Base-by-base conservation (phyloP, 148 eudicot genomes). In the Silene latifolia region DNA sequence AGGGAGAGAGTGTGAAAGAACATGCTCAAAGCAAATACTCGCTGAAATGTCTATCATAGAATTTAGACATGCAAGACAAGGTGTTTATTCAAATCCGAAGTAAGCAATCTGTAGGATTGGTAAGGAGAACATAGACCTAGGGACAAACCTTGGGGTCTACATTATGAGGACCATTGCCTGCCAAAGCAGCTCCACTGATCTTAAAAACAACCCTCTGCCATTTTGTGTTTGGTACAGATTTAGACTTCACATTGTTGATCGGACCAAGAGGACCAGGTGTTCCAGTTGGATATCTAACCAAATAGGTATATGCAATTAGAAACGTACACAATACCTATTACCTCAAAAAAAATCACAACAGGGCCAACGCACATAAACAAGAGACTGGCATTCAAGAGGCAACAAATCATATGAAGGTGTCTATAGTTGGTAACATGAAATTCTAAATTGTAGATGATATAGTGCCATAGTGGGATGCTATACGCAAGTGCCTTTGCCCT, bases 171-270 rank as follows among this genome's bases (percentile, higher is more conserved):
- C 86, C 82, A 74, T 77, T 77, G 77, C 98, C 94, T 76, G 88
- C 89, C 77, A 96, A 84, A 73, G 99, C 90, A 85, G 93, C 86
- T 76, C 99, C 99, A 66, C 99, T 92, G 74, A 96, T 90, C 85
- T 92, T 96, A 69, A 96, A 87, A 67, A 96, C 91, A 57, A 96
- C 99, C 86, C 99, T 92, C 76, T 92, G 89, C 99, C 99, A 92
- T 83, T 90, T 90, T 44, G 86, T 84, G 62, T 63, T 89, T 57
- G 85, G 57, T 57, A 83, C 69, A 70, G 94, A 65, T 86, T 92
- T 96, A 67, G 87, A 73, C 85, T 95, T 95, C 67, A 83, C 32
- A 65, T 71, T 86, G 74, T 63, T 85, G 68, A 85, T 77, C 73
- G 82, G 96, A 63, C 82, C 88, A 79, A 82, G 82, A 21, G 90